Percentiles rank a stretch among this genome's conserved stretches.
These are phyloP conservation scores for Sporobolomyces phaffii DNA, from an alignment of 768 basidiomycete species.

Conservation along the genomic window DNA sequence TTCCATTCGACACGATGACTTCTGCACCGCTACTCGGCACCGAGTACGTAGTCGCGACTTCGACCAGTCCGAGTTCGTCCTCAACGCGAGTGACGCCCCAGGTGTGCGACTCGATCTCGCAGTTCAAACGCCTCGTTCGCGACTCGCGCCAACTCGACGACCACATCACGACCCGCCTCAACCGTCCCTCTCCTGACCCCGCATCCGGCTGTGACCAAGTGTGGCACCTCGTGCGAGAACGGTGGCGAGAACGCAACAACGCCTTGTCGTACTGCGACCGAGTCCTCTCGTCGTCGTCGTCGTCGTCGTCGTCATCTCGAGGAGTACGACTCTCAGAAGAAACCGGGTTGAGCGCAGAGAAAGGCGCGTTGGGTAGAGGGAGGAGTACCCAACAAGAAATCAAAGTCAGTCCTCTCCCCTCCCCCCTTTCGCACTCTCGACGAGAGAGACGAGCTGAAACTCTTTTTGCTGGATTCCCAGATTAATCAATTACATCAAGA, in stretches of 20 bases:
- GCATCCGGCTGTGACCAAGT: slow-evolving; percentile 12
- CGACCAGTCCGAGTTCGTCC: neutral
- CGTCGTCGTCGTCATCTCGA: too few relatives aligned
- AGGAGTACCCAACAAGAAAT: neutral
- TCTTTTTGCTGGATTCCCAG: neutral
- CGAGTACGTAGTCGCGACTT: slow-evolving; percentile 13
- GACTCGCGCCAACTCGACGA: slow-evolving; percentile 22
- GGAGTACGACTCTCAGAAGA: too few relatives aligned
- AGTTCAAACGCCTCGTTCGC: slow-evolving; percentile 8
- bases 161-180: slow-evolving; percentile 18
- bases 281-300: neutral
- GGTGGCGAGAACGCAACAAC: slow-evolving; percentile 17
- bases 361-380: slow-evolving; percentile 8
- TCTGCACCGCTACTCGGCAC: slow-evolving; percentile 14
- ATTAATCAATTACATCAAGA: slow-evolving; percentile 4
- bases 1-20: neutral
- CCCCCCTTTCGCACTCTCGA: too few relatives aligned
- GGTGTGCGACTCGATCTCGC: neutral
- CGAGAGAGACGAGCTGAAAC: too few relatives aligned
- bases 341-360: slow-evolving; percentile 13
- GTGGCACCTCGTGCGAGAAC: neutral
- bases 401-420: neutral
- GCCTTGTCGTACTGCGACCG: slow-evolving; percentile 22
- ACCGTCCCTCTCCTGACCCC: slow-evolving; percentile 9
- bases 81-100: slow-evolving; percentile 21